Conservation (phyloP, 2,329 filamentous ascomycete species). For the Nemania abortiva region DNA sequence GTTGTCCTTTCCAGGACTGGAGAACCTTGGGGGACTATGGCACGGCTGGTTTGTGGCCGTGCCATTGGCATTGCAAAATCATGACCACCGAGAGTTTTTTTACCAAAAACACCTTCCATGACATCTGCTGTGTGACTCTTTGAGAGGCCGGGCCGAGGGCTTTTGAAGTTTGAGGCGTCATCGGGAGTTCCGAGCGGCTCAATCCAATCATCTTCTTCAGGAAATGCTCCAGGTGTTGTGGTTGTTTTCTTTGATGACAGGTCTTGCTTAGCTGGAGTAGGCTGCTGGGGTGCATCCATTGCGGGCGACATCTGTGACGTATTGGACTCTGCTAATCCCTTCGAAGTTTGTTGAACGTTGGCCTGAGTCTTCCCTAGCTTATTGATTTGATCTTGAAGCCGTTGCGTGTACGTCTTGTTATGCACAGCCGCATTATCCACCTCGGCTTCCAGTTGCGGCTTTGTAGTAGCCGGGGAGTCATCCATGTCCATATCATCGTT, state of each 20-base stretch:
- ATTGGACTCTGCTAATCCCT: constrained; percentile 58
- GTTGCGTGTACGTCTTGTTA: constrained; percentile 92
- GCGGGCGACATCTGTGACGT: constrained; percentile 51
- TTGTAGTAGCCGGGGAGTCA: constrained; percentile 57
- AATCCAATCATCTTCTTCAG: constrained; percentile 74
- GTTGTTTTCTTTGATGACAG: constrained; percentile 53
- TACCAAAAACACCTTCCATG: constrained; percentile 68
- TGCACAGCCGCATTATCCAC: constrained; percentile 69
- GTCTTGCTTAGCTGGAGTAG: constrained; percentile 55
- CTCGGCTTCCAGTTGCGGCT: constrained; percentile 61
- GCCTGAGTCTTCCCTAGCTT: constrained; percentile 71
- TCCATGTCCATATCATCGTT: constrained; percentile 62
- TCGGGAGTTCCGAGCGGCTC: constrained; percentile 60
- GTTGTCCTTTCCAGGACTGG: constrained; percentile 50
- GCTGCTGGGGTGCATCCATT: constrained; percentile 46
- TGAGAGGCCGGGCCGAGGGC: constrained; percentile 64
- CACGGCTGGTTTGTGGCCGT: constrained; percentile 50
- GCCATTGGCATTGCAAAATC: constrained; percentile 61
- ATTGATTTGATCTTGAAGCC: constrained; percentile 92
- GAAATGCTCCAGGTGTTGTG: constrained; percentile 70
- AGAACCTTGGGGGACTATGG: constrained; percentile 54
- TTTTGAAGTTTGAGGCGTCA: constrained; percentile 54
- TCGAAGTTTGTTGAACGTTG: constrained; percentile 60
- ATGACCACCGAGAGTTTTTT: constrained; percentile 60
- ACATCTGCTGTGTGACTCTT: constrained; percentile 73